These are phyloP conservation scores for Monosporascus sp. DNA, from an alignment of 2,329 filamentous ascomycete species.

Conservation along the genomic window DNA sequence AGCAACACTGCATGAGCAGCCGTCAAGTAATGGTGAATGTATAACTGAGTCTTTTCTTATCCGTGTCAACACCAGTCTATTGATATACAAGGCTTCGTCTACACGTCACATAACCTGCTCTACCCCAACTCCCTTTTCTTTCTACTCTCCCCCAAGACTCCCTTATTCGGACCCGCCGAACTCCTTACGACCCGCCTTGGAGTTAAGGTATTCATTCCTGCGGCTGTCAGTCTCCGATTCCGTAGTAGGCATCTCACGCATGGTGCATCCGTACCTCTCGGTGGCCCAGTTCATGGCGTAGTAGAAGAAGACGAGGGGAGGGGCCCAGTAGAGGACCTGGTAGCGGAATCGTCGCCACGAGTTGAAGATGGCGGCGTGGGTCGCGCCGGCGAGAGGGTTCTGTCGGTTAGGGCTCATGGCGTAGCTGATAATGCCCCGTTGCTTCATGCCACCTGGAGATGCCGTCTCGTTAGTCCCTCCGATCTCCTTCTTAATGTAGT, in stretches of 20 bases:
- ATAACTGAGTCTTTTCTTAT: background rate
- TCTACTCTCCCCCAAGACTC: background rate
- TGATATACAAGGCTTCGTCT: conserved; percentile 25
- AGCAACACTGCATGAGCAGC: too few relatives aligned
- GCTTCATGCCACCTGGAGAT: conserved; percentile 47
- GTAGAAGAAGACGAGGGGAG: conserved; percentile 75
- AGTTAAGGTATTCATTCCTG: conserved; percentile 28
- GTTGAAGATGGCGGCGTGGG: conserved; percentile 89
- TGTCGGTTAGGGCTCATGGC: conserved; percentile 82
- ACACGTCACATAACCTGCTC: conserved; percentile 9
- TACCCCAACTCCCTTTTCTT: background rate
- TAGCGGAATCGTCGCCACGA: conserved; percentile 77
- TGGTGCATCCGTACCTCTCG: conserved; percentile 58
- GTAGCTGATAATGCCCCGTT: conserved; percentile 65
- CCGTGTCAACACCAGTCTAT: conserved; percentile 16
- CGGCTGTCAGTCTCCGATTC: conserved; percentile 5
- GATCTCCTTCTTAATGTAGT: conserved; percentile 3
- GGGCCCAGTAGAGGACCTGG: conserved; percentile 85
- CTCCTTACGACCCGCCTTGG: conserved; percentile 25
- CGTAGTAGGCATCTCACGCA: background rate
- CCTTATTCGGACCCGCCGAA: conserved; percentile 18
- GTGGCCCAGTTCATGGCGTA: conserved; percentile 84
- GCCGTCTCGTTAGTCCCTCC: conserved; percentile 17
- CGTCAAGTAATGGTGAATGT: background rate
- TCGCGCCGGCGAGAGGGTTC: conserved; percentile 73